Percentiles rank a stretch among this genome's conserved stretches.
These are phyloP conservation scores for Penicillium nordicum DNA, from an alignment of 2,329 filamentous ascomycete species.

Conservation along the genomic window DNA sequence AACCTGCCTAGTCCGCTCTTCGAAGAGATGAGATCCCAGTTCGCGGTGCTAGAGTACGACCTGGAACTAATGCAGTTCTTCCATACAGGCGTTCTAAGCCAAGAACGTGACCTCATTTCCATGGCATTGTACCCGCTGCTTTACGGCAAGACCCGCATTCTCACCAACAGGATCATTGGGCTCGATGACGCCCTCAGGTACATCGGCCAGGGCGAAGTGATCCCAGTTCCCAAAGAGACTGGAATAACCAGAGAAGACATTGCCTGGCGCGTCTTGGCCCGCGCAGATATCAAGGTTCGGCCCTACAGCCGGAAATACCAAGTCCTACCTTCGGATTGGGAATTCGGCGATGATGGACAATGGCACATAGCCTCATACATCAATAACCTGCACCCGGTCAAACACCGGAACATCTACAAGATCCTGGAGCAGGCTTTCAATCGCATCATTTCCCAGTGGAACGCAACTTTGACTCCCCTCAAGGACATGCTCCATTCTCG, in stretches of 20 bases:
- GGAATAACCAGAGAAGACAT: conserved; percentile 34
- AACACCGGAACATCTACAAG: conserved; percentile 35
- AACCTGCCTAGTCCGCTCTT: conserved; percentile 41
- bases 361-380: conserved; percentile 43
- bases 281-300: conserved; percentile 26
- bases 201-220: conserved; percentile 25
- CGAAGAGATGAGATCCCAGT: conserved; percentile 44
- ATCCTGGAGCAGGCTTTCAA: conserved; percentile 39
- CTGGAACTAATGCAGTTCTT: conserved; percentile 54
- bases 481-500: conserved; percentile 33
- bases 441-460: conserved; percentile 25
- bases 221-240: conserved; percentile 25
- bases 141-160: conserved; percentile 31
- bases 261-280: conserved; percentile 27
- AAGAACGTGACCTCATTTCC: conserved; percentile 61
- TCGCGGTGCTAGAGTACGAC: conserved; percentile 50
- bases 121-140: conserved; percentile 61
- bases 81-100: conserved; percentile 54
- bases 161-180: conserved; percentile 24
- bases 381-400: conserved; percentile 46
- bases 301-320: conserved; percentile 42
- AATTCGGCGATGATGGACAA: conserved; percentile 27
- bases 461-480: conserved; percentile 30
- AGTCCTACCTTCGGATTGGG: conserved; percentile 45
- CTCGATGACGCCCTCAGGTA: conserved; percentile 25